Base-by-base conservation (phyloP, 2,329 filamentous ascomycete species). In the Neonectria magnoliae region DNA sequence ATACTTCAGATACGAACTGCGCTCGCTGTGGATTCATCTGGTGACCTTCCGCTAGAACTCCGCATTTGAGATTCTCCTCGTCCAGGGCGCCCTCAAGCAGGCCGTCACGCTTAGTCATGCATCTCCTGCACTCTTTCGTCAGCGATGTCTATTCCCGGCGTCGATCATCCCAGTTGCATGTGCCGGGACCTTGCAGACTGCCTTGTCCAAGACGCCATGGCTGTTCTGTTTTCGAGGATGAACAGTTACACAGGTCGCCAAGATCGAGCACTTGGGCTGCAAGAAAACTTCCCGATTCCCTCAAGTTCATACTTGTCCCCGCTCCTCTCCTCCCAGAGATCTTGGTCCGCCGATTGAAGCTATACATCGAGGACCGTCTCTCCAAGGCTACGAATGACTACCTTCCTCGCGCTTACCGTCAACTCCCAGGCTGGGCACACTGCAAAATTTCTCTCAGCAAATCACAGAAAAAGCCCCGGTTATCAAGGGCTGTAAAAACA, bases 181-280 rank as follows among this genome's bases (percentile, higher is more conserved):
- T 57, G 64, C 66, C 68, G 70, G 70, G 70, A 72, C 70, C 70
- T 72, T 73, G 70, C 70, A 72, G 71, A 58, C 67, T 52, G 64
- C 56, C 56, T 53, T 64, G 68, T 54, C 53, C 27, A 56, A 55
- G 60, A 48, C 51, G 33, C 52, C 58, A 50, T 68, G 50, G 38
- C 60, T 60, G 64, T 71, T 67, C 29, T 33, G 60, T 62, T 50
- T 18, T 33, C 42, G 20, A 44, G 36, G 22, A 18, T 13, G 29
- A 10, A 20, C 33, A 9, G 56, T 58, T 22, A 27, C 56, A 58
- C 56, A 42, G 18, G 3, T 45, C 22, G n/a, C 38, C 42, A 44
- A 36, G 25, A 51, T 20, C 14, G 36, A 27, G n/a, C 33, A 16
- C 13, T 22, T 55, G 38, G 20, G 52, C 14, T n/a, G 38, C 52